Percentiles rank a stretch among this genome's conserved stretches.
Evolutionary conservation across 2,329 filamentous ascomycete species (phyloP).

Genomic region (Piedraia hortae): DNA sequence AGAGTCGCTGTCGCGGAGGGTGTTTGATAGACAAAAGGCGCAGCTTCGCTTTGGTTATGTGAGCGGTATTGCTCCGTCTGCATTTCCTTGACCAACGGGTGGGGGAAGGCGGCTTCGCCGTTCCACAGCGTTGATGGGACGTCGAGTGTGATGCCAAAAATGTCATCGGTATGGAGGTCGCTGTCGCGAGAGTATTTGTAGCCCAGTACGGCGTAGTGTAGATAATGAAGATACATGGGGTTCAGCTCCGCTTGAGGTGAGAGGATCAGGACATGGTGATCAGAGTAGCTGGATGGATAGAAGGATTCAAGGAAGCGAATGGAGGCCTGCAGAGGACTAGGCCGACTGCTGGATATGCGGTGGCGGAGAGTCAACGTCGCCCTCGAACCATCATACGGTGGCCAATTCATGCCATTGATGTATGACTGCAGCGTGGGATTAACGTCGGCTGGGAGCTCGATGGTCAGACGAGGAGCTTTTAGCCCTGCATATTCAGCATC

Average conservation of each 20-base stretch:
- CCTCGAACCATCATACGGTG: conserved; percentile 20
- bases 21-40: conserved; percentile 58
- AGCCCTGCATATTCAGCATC: conserved; percentile 49
- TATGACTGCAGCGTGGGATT: conserved; percentile 37
- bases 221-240: conserved; percentile 58
- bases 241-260: conserved; percentile 59
- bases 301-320: conserved; percentile 63
- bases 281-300: conserved; percentile 38
- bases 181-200: conserved; percentile 40
- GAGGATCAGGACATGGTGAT: conserved; percentile 58
- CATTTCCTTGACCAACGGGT: conserved; percentile 18
- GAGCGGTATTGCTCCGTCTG: conserved; percentile 7
- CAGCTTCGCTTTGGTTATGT: conserved; percentile 12
- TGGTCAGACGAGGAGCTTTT: conserved; percentile 44
- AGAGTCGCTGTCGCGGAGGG: conserved; percentile 61
- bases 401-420: conserved; percentile 39
- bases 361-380: conserved; percentile 40
- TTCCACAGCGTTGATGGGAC: conserved; percentile 37
- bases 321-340: conserved; percentile 42
- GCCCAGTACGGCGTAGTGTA: conserved; percentile 51
- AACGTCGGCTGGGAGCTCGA: conserved; percentile 50
- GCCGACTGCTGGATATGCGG: conserved; percentile 32
- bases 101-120: conserved; percentile 27
- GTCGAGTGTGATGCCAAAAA: conserved; percentile 60
- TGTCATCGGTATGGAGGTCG: conserved; percentile 20